These are phyloP conservation scores for Hermanozyma aechmeae DNA, from an alignment of 805 yeast species.

Conservation along the genomic window DNA sequence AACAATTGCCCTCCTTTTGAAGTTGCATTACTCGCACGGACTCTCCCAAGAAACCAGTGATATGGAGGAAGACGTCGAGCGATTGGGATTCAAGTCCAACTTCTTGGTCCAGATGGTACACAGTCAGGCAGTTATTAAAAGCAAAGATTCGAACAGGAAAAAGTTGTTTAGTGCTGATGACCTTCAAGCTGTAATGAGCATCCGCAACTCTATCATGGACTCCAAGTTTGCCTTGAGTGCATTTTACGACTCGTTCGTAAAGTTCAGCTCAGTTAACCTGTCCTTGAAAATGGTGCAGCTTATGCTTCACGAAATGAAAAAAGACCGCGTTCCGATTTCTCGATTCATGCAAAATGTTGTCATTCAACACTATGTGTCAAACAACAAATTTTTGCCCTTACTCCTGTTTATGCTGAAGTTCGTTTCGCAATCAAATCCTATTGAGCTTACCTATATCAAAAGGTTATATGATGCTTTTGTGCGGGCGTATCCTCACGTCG, in stretches of 20 bases:
- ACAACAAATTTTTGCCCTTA: constrained; percentile 20
- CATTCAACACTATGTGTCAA: constrained; percentile 14
- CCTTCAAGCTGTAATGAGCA: constrained; percentile 10
- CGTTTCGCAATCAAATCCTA: constrained; percentile 8
- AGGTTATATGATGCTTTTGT: constrained; percentile 22
- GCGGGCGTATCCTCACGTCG: constrained; percentile 23
- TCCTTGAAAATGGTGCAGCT: constrained; percentile 17
- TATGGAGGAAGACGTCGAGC: constrained; percentile 12
- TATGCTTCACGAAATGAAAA: constrained; percentile 16
- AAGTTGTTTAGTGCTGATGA: constrained; percentile 19
- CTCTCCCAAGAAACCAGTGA: constrained; percentile 14
- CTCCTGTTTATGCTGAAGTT: constrained; percentile 14
- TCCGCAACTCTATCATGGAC: constrained; percentile 5
- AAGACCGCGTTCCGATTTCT: constrained; percentile 13
- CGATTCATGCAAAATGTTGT: constrained; percentile 15
- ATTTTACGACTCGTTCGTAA: constrained; percentile 18
- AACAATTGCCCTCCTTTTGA: constrained; percentile 16
- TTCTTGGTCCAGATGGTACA: constrained; percentile 15
- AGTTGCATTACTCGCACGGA: constrained; percentile 22
- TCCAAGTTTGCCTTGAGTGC: constrained; percentile 11
- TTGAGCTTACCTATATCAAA: constrained; percentile 15
- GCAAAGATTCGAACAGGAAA: constrained; percentile 16
- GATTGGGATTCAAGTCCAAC: constrained; percentile 12
- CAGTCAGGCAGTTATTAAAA: constrained; percentile 16
- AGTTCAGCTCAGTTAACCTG: constrained; percentile 20